Evolutionary conservation across 2,329 filamentous ascomycete genomes (phyloP).

Genomic region (Arachnomyces sp.): DNA sequence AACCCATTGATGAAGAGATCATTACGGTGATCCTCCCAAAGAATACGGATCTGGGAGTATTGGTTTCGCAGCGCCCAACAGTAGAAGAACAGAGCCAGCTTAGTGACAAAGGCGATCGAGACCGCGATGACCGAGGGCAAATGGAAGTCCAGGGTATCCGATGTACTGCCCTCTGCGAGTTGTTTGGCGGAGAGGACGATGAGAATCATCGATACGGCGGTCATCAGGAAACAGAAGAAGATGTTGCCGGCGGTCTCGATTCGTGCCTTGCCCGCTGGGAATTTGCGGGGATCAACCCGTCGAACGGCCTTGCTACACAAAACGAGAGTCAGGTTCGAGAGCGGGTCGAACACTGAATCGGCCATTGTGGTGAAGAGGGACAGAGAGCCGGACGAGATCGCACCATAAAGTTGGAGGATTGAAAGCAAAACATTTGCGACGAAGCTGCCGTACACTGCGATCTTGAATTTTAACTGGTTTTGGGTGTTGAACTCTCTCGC

Average conservation of each 20-base stretch:
- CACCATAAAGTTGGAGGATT: conserved; percentile 78
- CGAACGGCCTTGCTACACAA: conserved; percentile 81
- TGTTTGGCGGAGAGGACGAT: conserved; percentile 79
- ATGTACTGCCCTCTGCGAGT: conserved; percentile 45
- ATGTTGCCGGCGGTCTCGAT: conserved; percentile 96
- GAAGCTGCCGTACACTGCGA: conserved; percentile 62
- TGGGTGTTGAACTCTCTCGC: conserved; percentile 73
- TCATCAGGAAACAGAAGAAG: conserved; percentile 94
- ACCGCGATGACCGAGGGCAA: conserved; percentile 81
- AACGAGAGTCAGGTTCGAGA: conserved; percentile 82
- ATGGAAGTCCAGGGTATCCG: conserved; percentile 60
- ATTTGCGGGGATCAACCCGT: conserved; percentile 75
- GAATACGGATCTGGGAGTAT: conserved; percentile 82
- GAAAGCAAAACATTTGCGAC: conserved; percentile 74
- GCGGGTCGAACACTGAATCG: conserved; percentile 85
- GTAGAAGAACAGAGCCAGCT: conserved; percentile 77
- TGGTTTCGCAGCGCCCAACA: conserved; percentile 86
- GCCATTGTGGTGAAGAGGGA: conserved; percentile 98
- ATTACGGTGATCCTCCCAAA: conserved; percentile 96
- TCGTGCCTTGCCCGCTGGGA: conserved; percentile 85
- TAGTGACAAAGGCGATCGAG: conserved; percentile 73
- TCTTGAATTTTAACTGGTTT: conserved; percentile 60
- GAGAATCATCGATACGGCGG: conserved; percentile 79
- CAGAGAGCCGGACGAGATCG: conserved; percentile 77
- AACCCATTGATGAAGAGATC: conserved; percentile 96